Conservation (phyloP, 768 basidiomycete species). For the Leccinum subtestaceum region DNA sequence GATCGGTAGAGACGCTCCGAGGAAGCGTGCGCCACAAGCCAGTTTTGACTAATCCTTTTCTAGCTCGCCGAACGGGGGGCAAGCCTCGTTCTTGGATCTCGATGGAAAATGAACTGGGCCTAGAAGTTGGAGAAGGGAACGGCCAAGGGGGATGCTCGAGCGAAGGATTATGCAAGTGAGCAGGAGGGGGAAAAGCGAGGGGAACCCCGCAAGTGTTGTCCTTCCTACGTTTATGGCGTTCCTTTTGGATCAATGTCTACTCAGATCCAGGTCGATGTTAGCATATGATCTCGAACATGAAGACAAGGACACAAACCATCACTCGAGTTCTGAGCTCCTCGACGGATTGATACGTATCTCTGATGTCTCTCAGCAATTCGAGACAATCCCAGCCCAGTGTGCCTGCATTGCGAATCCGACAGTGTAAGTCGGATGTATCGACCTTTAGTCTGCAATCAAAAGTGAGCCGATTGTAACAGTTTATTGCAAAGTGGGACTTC, state of each 20-base stretch:
- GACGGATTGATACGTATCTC: background rate
- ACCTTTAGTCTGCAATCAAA: background rate
- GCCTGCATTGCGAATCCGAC: background rate
- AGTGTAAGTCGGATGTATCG: background rate
- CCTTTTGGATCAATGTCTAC: background rate
- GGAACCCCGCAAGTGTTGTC: background rate
- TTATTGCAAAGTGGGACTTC: background rate
- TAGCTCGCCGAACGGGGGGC: too few species aligned
- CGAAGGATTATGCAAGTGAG: background rate
- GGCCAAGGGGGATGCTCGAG: background rate
- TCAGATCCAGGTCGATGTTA: background rate
- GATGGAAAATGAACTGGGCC: too few species aligned
- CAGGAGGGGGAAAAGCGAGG: background rate
- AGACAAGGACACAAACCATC: background rate
- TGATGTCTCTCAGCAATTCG: background rate
- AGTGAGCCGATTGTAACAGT: background rate
- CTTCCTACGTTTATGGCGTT: too few species aligned
- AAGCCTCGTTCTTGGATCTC: too few species aligned
- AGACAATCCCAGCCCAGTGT: too few species aligned
- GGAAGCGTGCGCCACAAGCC: too few species aligned
- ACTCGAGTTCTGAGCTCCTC: background rate
- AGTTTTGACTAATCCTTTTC: too few species aligned
- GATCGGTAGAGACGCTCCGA: too few species aligned
- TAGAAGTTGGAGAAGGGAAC: too few species aligned
- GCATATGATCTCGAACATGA: background rate